Evolutionary conservation across 2,329 filamentous ascomycete species (phyloP).

Genomic region (Ophiosphaerella herpotricha): DNA sequence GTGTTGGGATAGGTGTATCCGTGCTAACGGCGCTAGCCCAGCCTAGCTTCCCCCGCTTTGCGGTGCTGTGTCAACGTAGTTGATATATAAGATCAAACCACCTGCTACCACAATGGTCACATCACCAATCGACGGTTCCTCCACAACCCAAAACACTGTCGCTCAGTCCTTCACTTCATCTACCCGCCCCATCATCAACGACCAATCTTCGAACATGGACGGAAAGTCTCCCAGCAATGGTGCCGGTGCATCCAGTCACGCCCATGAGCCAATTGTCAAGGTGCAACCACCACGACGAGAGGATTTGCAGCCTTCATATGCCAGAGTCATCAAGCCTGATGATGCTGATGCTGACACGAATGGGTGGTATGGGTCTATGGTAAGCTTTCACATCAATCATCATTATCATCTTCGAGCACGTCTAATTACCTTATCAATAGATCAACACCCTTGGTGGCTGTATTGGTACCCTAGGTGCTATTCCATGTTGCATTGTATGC

Average conservation of each 20-base stretch:
- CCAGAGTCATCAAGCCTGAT: slow-evolving; percentile 65
- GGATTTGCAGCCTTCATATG: slow-evolving; percentile 85
- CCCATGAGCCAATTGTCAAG: slow-evolving; percentile 49
- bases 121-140: slow-evolving; percentile 14
- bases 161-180: slow-evolving; percentile 33
- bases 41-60: slow-evolving; percentile 28
- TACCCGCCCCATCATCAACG: slow-evolving; percentile 26
- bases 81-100: slow-evolving; percentile 24
- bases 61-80: slow-evolving; percentile 7
- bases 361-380: slow-evolving; percentile 87
- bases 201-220: slow-evolving; percentile 30
- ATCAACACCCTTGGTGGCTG: slow-evolving; percentile 76
- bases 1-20: slow-evolving; percentile 5
- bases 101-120: slow-evolving; percentile 11
- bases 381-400: slow-evolving; percentile 10
- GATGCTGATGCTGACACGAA: slow-evolving; percentile 70
- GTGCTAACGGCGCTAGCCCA: neutral
- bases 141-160: slow-evolving; percentile 6
- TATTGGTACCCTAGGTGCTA: slow-evolving; percentile 79
- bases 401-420: neutral
- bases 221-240: slow-evolving; percentile 44
- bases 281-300: slow-evolving; percentile 81
- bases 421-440: slow-evolving; percentile 12
- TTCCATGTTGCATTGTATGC: slow-evolving; percentile 89
- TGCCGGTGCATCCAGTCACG: slow-evolving; percentile 8